A percentile compares a stretch with the other conserved stretches of the same genome.
Conservation (phyloP, 805 yeast genomes). For the Ogataea saltuana region DNA sequence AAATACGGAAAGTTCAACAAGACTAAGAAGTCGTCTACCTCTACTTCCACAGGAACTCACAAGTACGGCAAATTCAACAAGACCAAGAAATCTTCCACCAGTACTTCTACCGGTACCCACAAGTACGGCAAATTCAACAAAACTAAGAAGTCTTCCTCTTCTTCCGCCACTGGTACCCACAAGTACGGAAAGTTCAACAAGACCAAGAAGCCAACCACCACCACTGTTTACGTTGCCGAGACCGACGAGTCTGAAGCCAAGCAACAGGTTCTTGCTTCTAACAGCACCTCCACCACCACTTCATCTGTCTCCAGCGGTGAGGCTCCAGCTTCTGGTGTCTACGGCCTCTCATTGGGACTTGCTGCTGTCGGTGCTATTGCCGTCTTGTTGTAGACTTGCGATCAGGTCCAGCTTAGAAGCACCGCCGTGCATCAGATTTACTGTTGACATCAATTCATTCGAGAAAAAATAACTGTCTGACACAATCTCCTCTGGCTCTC, state of each 20-base stretch:
- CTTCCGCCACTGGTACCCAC: conserved; percentile 43
- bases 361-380: conserved; percentile 23
- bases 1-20: conserved; percentile 57
- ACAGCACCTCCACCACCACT: conserved; percentile 18
- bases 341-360: conserved; percentile 21
- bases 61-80: conserved; percentile 52
- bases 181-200: conserved; percentile 51
- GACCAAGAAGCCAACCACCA: conserved; percentile 42
- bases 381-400: conserved; percentile 19
- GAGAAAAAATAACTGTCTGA: too few relatives aligned
- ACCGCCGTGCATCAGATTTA: conserved; percentile 1
- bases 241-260: conserved; percentile 13
- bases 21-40: conserved; percentile 35
- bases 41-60: conserved; percentile 43
- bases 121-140: conserved; percentile 57
- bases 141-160: conserved; percentile 35
- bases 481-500: too few relatives aligned
- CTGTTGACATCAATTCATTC: conserved; percentile 1
- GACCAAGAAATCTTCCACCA: conserved; percentile 37
- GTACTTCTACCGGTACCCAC: conserved; percentile 50
- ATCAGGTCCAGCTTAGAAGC: not conserved
- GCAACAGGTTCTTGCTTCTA: conserved; percentile 22
- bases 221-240: conserved; percentile 36
- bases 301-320: conserved; percentile 26
- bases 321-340: conserved; percentile 28